Conservation (phyloP, 768 basidiomycete species). For the Xerocomellus dryophilus region DNA sequence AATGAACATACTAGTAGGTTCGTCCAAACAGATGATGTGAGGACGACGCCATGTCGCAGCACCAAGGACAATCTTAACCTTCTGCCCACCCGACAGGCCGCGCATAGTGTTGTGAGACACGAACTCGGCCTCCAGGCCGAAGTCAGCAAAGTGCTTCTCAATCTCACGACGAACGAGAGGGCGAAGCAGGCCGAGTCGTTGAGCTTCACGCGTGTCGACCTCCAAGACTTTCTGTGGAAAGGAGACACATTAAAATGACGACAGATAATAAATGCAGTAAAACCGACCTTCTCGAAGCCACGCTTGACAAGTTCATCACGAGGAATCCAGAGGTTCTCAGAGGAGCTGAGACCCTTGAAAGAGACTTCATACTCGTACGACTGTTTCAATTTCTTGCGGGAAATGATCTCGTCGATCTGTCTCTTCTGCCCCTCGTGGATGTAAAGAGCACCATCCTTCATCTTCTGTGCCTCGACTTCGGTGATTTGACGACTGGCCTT, state of each 20-base stretch:
- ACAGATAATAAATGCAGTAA: neutral
- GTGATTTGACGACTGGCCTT: conserved; percentile 87
- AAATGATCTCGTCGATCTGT: conserved; percentile 84
- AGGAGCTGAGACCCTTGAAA: conserved; percentile 91
- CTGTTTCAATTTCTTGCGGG: conserved; percentile 98
- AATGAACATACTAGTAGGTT: conserved; percentile 75
- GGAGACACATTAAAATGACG: neutral
- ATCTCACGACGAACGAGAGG: conserved; percentile 98
- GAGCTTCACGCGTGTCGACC: conserved; percentile 95
- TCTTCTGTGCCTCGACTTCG: conserved; percentile 88
- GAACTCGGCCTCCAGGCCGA: conserved; percentile 98
- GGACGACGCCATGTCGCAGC: conserved; percentile 99
- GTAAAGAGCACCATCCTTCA: conserved; percentile 89
- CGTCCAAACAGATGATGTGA: conserved; percentile 95
- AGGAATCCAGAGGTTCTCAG: conserved; percentile 97
- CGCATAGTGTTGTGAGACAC: conserved; percentile 99
- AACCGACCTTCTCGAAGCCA: conserved; percentile 86
- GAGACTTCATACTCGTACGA: conserved; percentile 98
- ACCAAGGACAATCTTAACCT: conserved; percentile 98
- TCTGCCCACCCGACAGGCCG: conserved; percentile 97
- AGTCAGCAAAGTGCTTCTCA: conserved; percentile 99
- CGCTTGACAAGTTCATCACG: conserved; percentile 97
- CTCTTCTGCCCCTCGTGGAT: conserved; percentile 94
- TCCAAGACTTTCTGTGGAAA: conserved; percentile 82
- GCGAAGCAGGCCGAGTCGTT: conserved; percentile 90